phyloP scores from a whole-genome alignment of 176 grass and related monocot genomes.

The Bolboschoenus planiculmis region DNA sequence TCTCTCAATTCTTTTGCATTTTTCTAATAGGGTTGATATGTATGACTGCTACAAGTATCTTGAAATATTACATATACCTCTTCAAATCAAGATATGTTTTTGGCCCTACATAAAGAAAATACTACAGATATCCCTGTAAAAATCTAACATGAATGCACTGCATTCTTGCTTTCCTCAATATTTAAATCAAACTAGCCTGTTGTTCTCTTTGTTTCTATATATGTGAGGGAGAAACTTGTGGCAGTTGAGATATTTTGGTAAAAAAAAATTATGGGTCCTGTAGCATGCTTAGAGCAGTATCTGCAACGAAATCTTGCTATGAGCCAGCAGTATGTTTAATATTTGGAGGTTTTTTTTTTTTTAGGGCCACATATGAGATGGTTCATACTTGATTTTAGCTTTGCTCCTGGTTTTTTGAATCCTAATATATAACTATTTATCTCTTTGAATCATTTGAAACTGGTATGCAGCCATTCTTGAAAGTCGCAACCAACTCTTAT shows the following conservation, averaged over 20 bases:
- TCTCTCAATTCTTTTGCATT: conserved; percentile 12
- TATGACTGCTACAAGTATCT: not conserved
- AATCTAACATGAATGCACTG: not conserved
- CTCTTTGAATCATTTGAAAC: conserved; percentile 1
- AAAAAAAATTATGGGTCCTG: not conserved
- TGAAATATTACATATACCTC: not conserved
- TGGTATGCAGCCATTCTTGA: conserved; percentile 80
- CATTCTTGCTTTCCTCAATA: not conserved
- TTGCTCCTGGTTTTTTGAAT: not conserved
- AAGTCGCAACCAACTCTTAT: conserved; percentile 88
- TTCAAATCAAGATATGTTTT: too few species aligned
- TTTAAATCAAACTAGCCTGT: not conserved
- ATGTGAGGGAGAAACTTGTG: not conserved
- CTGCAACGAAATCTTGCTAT: not conserved
- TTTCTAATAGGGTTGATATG: not conserved
- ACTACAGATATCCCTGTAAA: not conserved
- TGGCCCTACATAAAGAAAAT: not conserved
- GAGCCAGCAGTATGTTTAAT: not conserved
- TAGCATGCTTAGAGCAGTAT: not conserved
- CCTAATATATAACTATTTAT: not conserved
- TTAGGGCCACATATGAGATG: too few species aligned
- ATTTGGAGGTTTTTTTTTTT: not conserved
- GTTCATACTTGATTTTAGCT: not conserved
- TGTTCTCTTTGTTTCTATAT: not conserved
- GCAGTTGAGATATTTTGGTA: not conserved